phyloP scores from a whole-genome alignment of 805 yeast species.

The Myxozyma monticola region DNA sequence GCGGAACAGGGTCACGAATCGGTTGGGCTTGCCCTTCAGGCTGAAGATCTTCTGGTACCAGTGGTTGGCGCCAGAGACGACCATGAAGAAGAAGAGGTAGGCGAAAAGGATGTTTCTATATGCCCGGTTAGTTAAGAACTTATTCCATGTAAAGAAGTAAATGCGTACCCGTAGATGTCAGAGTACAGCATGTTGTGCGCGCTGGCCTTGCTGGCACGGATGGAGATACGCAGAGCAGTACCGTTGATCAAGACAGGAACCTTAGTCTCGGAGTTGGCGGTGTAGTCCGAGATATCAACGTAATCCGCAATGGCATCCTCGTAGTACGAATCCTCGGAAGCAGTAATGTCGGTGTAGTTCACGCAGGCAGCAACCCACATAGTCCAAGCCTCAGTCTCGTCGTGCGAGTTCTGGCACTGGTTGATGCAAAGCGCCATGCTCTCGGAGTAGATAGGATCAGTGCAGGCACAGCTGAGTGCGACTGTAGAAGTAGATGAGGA shows the following conservation, averaged over 20 bases:
- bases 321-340: not conserved
- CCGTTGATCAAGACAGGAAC: not conserved
- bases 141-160: not conserved
- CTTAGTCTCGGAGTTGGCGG: not conserved
- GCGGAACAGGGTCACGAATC: conserved; percentile 12
- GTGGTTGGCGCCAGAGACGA: not conserved
- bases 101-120: not conserved
- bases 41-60: not conserved
- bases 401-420: not conserved
- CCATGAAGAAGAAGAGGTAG: not conserved
- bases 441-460: not conserved
- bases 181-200: conserved; percentile 4
- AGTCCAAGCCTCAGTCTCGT: not conserved
- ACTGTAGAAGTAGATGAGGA: not conserved
- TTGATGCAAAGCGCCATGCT: not conserved
- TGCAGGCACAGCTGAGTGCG: not conserved
- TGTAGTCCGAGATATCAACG: not conserved
- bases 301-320: not conserved
- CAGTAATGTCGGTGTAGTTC: not conserved
- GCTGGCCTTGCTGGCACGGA: conserved; percentile 1
- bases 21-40: not conserved
- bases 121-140: not conserved
- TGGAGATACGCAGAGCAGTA: not conserved
- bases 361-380: not conserved
- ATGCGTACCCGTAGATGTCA: conserved; percentile 12